Evolutionary conservation across 2,329 filamentous ascomycete species (phyloP), one percentile per base, ranked within the genome.

Genomic region (Myriangium duriaei): DNA sequence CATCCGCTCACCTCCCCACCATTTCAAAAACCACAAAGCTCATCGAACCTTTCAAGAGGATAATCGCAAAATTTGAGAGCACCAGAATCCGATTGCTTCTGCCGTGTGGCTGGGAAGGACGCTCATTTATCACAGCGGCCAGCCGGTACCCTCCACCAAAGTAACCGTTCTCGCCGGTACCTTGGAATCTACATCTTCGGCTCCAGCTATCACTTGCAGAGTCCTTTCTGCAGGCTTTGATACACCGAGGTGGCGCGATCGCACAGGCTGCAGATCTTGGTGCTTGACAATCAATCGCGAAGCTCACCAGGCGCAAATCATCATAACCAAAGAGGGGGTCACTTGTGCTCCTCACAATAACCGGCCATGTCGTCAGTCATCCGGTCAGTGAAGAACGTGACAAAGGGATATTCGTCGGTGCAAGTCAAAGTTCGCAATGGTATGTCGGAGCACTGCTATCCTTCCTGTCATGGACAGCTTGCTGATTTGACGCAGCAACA

Each of bases 351-450:
- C n/a, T n/a, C n/a, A n/a, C n/a, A n/a, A n/a, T n/a, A n/a, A n/a
- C 29, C 34, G 36, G 37, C 56, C 45, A 98, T 98, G 91, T 95
- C 88, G 43, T 92, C 92, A 67, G 86, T 96, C 60, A 85, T 96
- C 59, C 76, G 91, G 64, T 93, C 84, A 59, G 87, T 96, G 55
- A 96, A 95, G 69, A 98, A 96, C 71, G 88, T 98, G 63, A 96
- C 91, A 61, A 98, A 96, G 69, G 91, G 91, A 52, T 98, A 98
- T 60, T 95, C 88, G 24, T 79, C 74, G 49, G 85, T 92, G 53
- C 88, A 98, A 71, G 84, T 96, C 61, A 96, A 96, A 69, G 91
- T 98, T 62, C 79, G 87, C 68, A 88, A 94, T 83, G 86, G 86
- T 93, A 67, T 48, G 77, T 64, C 24, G n/a, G 18, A 17, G 11